phyloP scores from a whole-genome alignment of 225 moss, liverwort and hornwort genomes.

The Polytrichum commune region DNA sequence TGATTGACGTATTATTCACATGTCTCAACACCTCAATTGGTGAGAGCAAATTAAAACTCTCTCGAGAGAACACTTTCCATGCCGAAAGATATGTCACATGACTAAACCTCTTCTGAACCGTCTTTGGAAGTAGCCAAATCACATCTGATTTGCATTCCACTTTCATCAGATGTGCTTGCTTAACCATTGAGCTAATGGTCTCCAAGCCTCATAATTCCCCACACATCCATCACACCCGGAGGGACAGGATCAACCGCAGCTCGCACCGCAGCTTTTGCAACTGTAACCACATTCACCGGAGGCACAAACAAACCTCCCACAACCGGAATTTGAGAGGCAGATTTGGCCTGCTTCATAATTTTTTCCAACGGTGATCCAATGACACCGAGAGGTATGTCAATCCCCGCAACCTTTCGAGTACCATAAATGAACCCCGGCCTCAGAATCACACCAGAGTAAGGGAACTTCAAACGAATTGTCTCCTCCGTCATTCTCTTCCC shows the following conservation, averaged over 20 bases:
- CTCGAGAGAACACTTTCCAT: too few species aligned
- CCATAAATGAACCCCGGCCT: constrained; percentile 52
- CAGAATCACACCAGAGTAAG: constrained; percentile 54
- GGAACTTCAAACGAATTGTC: constrained; percentile 42
- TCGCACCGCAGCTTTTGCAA: constrained; percentile 53
- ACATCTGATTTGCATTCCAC: too few species aligned
- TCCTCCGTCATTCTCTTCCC: constrained; percentile 53
- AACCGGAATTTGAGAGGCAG: constrained; percentile 37
- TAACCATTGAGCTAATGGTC: constrained; percentile 20
- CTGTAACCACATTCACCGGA: constrained; percentile 46
- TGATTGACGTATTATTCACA: too few species aligned
- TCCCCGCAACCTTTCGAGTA: constrained; percentile 36
- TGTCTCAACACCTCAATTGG: too few species aligned
- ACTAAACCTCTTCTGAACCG: too few species aligned
- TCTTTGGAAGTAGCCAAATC: too few species aligned
- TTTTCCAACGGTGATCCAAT: constrained; percentile 43
- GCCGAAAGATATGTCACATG: too few species aligned
- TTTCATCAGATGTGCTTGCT: too few species aligned
- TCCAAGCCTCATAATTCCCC: constrained; percentile 52
- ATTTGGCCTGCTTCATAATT: constrained; percentile 43
- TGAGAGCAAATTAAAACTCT: too few species aligned
- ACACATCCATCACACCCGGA: constrained; percentile 52
- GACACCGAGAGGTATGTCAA: constrained; percentile 38
- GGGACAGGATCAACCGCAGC: constrained; percentile 47
- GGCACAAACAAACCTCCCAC: constrained; percentile 53